phyloP scores from a whole-genome alignment of 164 flowering plant species.

The Warburgia ugandensis region DNA sequence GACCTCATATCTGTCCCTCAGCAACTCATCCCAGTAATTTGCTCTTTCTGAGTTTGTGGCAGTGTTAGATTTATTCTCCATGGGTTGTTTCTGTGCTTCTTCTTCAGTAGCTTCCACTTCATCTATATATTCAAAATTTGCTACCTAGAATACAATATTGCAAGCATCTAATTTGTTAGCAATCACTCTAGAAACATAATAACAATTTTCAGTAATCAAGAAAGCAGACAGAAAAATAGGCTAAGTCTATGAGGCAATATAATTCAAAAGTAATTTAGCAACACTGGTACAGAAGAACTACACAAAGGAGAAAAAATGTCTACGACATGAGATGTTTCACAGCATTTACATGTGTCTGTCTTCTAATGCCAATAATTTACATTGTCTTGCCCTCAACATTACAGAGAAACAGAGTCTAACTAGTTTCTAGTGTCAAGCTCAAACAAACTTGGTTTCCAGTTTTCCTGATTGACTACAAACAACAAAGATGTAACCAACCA shows the following conservation, averaged over 20 bases:
- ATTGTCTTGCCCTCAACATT: too few relatives aligned
- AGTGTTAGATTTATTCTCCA: slow-evolving; percentile 32
- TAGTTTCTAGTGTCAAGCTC: too few relatives aligned
- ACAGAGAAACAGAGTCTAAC: too few relatives aligned
- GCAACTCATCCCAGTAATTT: slow-evolving; percentile 86
- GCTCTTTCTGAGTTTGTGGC: slow-evolving; percentile 52
- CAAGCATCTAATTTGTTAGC: slow-evolving; percentile 3
- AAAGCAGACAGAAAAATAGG: background rate
- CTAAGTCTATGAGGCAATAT: background rate
- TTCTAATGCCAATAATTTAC: too few relatives aligned
- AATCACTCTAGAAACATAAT: slow-evolving; percentile 71
- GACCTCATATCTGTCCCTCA: slow-evolving; percentile 71
- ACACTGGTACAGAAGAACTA: background rate
- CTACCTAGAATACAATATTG: slow-evolving; percentile 62
- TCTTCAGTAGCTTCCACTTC: slow-evolving; percentile 51
- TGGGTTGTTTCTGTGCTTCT: slow-evolving; percentile 40
- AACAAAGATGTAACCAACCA: too few relatives aligned
- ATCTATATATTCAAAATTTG: slow-evolving; percentile 92
- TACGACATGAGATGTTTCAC: too few relatives aligned
- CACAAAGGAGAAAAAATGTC: too few relatives aligned
- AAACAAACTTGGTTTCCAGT: too few relatives aligned
- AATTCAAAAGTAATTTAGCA: background rate
- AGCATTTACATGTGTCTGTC: too few relatives aligned
- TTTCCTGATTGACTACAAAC: too few relatives aligned
- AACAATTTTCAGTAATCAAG: slow-evolving; percentile 86